phyloP scores from a whole-genome alignment of 352 stramenopile species.

The Elongisporangium senticosum region DNA sequence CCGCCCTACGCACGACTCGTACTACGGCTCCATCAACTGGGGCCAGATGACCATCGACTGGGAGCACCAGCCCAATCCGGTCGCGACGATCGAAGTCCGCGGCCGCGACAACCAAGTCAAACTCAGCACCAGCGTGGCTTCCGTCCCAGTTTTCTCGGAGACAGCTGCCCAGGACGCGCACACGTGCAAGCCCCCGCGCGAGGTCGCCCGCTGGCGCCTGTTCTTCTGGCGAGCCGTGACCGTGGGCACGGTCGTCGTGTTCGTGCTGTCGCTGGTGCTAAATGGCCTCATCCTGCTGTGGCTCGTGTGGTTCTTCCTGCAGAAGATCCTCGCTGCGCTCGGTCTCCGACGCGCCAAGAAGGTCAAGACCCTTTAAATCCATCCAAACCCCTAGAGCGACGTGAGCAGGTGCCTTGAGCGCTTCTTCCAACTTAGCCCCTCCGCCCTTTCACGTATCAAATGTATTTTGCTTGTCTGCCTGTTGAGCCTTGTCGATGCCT shows the following conservation, averaged over 20 bases:
- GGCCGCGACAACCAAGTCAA: slow-evolving; percentile 65
- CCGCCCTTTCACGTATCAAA: background rate
- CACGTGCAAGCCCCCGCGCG: slow-evolving; percentile 39
- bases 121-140: slow-evolving; percentile 54
- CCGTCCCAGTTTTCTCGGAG: slow-evolving; percentile 30
- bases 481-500: slow-evolving; percentile 18
- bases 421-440: background rate
- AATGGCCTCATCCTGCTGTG: slow-evolving; percentile 51
- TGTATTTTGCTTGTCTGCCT: background rate
- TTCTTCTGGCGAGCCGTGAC: slow-evolving; percentile 38
- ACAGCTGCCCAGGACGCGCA: slow-evolving; percentile 35
- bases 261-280: slow-evolving; percentile 45
- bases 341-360: slow-evolving; percentile 2
- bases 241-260: slow-evolving; percentile 23
- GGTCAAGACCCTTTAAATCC: background rate
- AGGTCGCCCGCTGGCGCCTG: slow-evolving; percentile 24
- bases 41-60: slow-evolving; percentile 92
- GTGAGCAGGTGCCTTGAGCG: too few species aligned
- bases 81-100: slow-evolving; percentile 53
- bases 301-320: slow-evolving; percentile 54
- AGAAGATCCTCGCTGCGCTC: slow-evolving; percentile 24
- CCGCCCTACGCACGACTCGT: slow-evolving; percentile 47
- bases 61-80: slow-evolving; percentile 35
- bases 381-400: background rate
- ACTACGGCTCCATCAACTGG: slow-evolving; percentile 90